A percentile compares a stretch with the other conserved stretches of the same genome.
phyloP scores from a whole-genome alignment of 2,329 filamentous ascomycete genomes.

The Verticillium alfalfae region DNA sequence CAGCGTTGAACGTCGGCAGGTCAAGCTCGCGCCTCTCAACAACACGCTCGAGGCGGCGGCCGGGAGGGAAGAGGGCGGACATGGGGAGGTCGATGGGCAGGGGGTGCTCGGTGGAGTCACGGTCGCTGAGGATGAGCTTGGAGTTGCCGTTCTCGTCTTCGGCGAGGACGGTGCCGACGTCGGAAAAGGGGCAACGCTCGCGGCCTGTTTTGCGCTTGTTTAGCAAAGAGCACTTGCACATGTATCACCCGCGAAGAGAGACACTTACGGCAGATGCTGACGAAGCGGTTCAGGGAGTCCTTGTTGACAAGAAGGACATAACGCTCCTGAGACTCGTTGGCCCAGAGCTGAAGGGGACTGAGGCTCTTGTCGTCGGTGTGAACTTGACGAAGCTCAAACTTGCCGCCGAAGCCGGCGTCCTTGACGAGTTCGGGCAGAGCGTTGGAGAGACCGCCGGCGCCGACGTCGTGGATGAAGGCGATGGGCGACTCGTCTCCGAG shows the following conservation, averaged over 20 bases:
- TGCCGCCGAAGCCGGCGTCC: constrained; percentile 84
- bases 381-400: constrained; percentile 90
- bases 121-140: constrained; percentile 74
- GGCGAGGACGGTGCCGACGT: constrained; percentile 73
- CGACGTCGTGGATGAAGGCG: constrained; percentile 95
- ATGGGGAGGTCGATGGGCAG: constrained; percentile 85
- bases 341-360: constrained; percentile 97
- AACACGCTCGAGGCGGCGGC: constrained; percentile 71
- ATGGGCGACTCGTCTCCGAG: constrained; percentile 85
- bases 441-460: constrained; percentile 76
- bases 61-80: constrained; percentile 81
- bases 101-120: constrained; percentile 68
- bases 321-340: constrained; percentile 92
- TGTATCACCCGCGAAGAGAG: background rate
- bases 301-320: constrained; percentile 88
- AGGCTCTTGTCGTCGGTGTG: constrained; percentile 87
- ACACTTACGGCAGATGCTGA: constrained; percentile 52
- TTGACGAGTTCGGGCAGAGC: constrained; percentile 80
- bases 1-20: constrained; percentile 67
- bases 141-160: constrained; percentile 58
- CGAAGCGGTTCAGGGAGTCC: constrained; percentile 73
- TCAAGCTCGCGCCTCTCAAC: constrained; percentile 65
- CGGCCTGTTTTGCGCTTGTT: constrained; percentile 43
- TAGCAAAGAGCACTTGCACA: background rate
- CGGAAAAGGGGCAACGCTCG: constrained; percentile 87